Percentiles rank a stretch among this genome's conserved stretches.
These are phyloP conservation scores for Solanum tarapatanum DNA, from an alignment of 257 asterid species.

Conservation along the genomic window DNA sequence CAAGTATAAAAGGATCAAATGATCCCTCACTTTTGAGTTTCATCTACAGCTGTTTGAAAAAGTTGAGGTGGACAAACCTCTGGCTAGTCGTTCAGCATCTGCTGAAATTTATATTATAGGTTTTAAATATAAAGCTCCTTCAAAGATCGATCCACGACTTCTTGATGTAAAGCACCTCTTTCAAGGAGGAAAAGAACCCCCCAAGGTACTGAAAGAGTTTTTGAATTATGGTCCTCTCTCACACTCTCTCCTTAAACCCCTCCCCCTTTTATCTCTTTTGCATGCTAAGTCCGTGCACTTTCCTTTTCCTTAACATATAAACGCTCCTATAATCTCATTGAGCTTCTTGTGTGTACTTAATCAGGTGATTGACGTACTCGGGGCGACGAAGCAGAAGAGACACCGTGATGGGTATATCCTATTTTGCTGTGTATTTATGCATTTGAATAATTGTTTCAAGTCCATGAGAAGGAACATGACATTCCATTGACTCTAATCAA, in stretches of 20 bases:
- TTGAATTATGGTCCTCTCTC: neutral
- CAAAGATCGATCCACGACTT: conserved; percentile 95
- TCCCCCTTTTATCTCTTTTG: neutral
- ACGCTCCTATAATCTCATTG: conserved; percentile 3
- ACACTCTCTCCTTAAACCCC: neutral
- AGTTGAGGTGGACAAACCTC: conserved; percentile 94
- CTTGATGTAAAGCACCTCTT: conserved; percentile 86
- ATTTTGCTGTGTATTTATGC: neutral
- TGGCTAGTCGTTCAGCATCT: conserved; percentile 80
- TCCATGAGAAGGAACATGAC: neutral
- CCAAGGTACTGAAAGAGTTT: conserved; percentile 39
- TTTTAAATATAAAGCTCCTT: conserved; percentile 82
- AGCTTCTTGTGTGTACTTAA: neutral
- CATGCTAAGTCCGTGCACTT: neutral
- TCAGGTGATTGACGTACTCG: conserved; percentile 72
- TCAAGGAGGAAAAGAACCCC: conserved; percentile 70
- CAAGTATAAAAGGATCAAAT: neutral
- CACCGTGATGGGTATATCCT: conserved; percentile 77
- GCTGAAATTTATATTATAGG: conserved; percentile 84
- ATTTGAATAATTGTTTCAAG: neutral
- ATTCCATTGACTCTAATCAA: neutral
- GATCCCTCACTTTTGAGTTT: conserved; percentile 7
- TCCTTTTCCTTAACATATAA: neutral
- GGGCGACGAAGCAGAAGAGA: conserved; percentile 67
- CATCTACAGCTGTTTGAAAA: conserved; percentile 73